Percentiles rank a stretch among this genome's conserved stretches.
Conservation (phyloP, 2,329 filamentous ascomycete species). For the Tolypocladium capitatum region DNA sequence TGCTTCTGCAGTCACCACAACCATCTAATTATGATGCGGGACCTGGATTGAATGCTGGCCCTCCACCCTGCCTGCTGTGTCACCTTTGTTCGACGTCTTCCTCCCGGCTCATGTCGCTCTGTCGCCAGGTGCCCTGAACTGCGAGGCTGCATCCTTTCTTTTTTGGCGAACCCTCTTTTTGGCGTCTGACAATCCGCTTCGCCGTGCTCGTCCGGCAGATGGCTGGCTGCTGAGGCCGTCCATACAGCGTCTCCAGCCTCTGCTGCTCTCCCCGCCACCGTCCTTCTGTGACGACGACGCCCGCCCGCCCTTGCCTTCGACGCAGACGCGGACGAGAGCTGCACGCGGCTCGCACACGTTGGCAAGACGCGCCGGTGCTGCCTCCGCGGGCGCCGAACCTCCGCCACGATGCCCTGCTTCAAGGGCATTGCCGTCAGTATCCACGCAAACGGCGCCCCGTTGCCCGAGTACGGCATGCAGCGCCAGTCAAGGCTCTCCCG, state of each 20-base stretch:
- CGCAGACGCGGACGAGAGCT: background rate
- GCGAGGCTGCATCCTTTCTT: background rate
- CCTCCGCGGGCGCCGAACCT: constrained; percentile 2
- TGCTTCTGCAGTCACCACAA: background rate
- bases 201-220: constrained; percentile 3
- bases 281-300: background rate
- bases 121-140: background rate
- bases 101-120: background rate
- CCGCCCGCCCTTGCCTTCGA: background rate
- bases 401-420: constrained; percentile 73
- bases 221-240: constrained; percentile 8
- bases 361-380: background rate
- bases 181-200: background rate
- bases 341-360: background rate
- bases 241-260: constrained; percentile 2
- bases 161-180: background rate
- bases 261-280: constrained; percentile 3
- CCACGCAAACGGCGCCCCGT: constrained; percentile 66
- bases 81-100: background rate
- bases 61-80: constrained; percentile 1
- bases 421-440: constrained; percentile 98
- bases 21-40: no score
- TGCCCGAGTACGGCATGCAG: constrained; percentile 89
- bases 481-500: constrained; percentile 82
- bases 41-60: background rate